Evolutionary conservation across 805 yeast genomes (phyloP).

Genomic region (Candida xyloterini): DNA sequence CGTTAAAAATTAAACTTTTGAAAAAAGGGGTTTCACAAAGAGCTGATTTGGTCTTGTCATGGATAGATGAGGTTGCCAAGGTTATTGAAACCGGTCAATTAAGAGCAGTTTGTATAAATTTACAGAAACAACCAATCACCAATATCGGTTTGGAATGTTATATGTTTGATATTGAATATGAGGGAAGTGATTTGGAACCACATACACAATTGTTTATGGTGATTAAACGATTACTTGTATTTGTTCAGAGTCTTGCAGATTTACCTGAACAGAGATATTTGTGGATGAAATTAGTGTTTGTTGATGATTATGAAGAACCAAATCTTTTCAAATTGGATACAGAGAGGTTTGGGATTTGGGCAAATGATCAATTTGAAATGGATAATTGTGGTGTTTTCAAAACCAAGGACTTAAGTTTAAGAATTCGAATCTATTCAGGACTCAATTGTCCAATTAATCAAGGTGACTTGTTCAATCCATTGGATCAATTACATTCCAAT

Average conservation of each 20-base stretch:
- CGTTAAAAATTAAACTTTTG: slow-evolving; percentile 48
- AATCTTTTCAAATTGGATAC: slow-evolving; percentile 40
- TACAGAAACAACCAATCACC: slow-evolving; percentile 42
- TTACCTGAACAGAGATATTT: slow-evolving; percentile 46
- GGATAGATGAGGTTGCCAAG: slow-evolving; percentile 45
- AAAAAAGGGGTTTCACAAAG: slow-evolving; percentile 43
- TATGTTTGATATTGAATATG: slow-evolving; percentile 46
- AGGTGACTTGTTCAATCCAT: slow-evolving; percentile 31
- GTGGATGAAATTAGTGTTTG: slow-evolving; percentile 45
- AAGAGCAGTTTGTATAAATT: slow-evolving; percentile 45
- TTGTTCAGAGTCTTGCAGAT: slow-evolving; percentile 53
- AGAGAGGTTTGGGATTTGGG: slow-evolving; percentile 33
- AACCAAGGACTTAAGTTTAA: slow-evolving; percentile 8
- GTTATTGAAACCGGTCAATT: slow-evolving; percentile 31
- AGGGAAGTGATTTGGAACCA: slow-evolving; percentile 5
- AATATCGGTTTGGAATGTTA: slow-evolving; percentile 45
- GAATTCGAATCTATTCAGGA: not conserved
- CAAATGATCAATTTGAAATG: slow-evolving; percentile 15
- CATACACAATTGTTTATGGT: slow-evolving; percentile 35
- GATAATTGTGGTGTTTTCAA: slow-evolving; percentile 24
- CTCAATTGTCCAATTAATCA: slow-evolving; percentile 30
- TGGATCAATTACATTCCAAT: slow-evolving; percentile 11
- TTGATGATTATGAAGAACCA: slow-evolving; percentile 47
- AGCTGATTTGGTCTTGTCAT: slow-evolving; percentile 48
- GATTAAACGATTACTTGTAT: slow-evolving; percentile 48